Percentiles rank a stretch among this genome's conserved stretches.
phyloP scores from a whole-genome alignment of 108 stramenopile genomes.

The Schizochytrium sp. region DNA sequence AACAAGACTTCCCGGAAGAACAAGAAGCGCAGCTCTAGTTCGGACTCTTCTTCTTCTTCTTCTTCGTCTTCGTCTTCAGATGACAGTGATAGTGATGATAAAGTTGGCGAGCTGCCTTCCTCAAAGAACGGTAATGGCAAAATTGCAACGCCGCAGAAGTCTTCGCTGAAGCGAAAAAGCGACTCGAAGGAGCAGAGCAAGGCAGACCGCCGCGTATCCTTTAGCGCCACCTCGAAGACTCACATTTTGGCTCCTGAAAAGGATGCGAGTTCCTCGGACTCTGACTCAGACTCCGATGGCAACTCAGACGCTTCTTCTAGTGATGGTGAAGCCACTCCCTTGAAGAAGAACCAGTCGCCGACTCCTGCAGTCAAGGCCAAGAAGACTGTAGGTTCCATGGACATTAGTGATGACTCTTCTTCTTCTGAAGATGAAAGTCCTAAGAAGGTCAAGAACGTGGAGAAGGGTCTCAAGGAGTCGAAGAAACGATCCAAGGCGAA shows the following conservation, averaged over 20 bases:
- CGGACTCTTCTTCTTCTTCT: background rate
- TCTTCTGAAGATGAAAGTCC: too few species aligned
- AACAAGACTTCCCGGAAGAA: background rate
- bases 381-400: too few species aligned
- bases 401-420: too few species aligned
- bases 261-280: background rate
- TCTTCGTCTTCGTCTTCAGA: background rate
- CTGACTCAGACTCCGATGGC: background rate
- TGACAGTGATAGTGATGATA: background rate
- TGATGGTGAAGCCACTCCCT: background rate
- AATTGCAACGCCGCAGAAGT: background rate
- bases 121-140: too few species aligned
- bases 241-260: background rate
- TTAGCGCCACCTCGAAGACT: background rate
- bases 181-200: background rate
- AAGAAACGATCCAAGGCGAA: background rate
- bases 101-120: background rate
- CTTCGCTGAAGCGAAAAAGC: background rate
- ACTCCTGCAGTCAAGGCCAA: too few species aligned
- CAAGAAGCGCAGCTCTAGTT: background rate
- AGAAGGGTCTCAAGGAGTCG: background rate
- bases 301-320: background rate
- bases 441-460: too few species aligned
- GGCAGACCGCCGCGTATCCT: slow-evolving; percentile 14
- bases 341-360: too few species aligned